Percentiles rank a stretch among this genome's conserved stretches.
Conservation (phyloP, 2,329 filamentous ascomycete genomes). For the Thielaviopsis cerberus region DNA sequence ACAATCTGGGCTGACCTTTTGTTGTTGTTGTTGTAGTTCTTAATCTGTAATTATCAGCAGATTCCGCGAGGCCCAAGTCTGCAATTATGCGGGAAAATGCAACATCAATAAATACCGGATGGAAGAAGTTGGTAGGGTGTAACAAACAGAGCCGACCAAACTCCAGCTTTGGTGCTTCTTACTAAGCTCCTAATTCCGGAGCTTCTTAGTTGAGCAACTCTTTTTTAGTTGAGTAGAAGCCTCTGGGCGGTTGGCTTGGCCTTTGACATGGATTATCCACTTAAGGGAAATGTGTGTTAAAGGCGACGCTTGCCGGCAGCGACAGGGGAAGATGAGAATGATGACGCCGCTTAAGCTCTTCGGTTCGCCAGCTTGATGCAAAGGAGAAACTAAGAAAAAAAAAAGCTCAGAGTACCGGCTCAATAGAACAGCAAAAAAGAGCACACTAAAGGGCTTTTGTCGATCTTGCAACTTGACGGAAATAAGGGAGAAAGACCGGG, state of each 20-base stretch:
- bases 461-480: not conserved
- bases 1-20: not conserved
- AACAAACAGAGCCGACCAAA: too few species aligned
- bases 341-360: not conserved
- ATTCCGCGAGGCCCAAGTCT: not conserved
- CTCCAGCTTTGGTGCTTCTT: not conserved
- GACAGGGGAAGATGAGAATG: not conserved
- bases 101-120: not conserved
- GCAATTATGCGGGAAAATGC: not conserved
- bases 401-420: not conserved
- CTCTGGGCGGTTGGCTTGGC: too few species aligned
- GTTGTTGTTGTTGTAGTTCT: not conserved
- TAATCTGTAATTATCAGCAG: not conserved
- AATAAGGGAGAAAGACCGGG: not conserved
- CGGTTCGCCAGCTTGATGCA: not conserved
- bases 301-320: too few species aligned
- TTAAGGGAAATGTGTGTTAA: too few species aligned
- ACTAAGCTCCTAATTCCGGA: constrained; percentile 1
- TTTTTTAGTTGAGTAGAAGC: too few species aligned
- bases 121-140: too few species aligned
- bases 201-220: not conserved
- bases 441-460: too few species aligned
- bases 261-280: too few species aligned
- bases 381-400: not conserved
- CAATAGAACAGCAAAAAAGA: too few species aligned